These are phyloP conservation scores for Solanum etuberosum DNA, from an alignment of 257 asterid genomes.

Conservation along the genomic window DNA sequence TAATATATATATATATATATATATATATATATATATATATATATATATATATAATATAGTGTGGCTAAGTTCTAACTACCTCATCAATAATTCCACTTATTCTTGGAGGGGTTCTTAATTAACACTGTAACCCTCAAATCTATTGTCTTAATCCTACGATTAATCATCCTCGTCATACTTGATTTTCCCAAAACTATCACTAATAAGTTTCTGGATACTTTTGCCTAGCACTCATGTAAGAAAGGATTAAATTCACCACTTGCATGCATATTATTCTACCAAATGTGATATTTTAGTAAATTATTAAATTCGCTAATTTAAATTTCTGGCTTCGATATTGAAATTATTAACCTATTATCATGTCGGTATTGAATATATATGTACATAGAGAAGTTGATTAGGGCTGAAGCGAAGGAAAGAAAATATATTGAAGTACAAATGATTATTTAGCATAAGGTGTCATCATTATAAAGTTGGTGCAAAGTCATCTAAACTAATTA, in stretches of 20 bases:
- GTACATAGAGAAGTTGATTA: background rate
- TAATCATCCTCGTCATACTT: background rate
- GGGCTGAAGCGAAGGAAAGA: background rate
- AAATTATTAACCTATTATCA: background rate
- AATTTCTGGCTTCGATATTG: background rate
- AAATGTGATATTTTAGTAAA: background rate
- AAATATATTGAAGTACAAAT: background rate
- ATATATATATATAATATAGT: background rate
- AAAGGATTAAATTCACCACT: background rate
- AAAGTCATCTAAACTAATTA: background rate
- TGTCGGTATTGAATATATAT: background rate
- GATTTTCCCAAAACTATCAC: background rate
- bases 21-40: no score
- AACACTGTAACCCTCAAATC: background rate
- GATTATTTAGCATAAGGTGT: background rate
- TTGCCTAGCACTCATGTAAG: background rate
- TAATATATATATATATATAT: no score
- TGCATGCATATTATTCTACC: background rate
- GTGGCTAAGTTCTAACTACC: background rate
- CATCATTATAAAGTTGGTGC: conserved; percentile 2
- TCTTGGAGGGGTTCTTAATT: background rate
- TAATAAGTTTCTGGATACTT: background rate
- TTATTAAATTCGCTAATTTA: background rate
- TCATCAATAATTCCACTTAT: background rate
- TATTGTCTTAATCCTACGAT: background rate